A percentile compares a stretch with the other conserved stretches of the same genome.
Evolutionary conservation across 164 flowering plant genomes (phyloP).

Genomic region (Sedum album): DNA sequence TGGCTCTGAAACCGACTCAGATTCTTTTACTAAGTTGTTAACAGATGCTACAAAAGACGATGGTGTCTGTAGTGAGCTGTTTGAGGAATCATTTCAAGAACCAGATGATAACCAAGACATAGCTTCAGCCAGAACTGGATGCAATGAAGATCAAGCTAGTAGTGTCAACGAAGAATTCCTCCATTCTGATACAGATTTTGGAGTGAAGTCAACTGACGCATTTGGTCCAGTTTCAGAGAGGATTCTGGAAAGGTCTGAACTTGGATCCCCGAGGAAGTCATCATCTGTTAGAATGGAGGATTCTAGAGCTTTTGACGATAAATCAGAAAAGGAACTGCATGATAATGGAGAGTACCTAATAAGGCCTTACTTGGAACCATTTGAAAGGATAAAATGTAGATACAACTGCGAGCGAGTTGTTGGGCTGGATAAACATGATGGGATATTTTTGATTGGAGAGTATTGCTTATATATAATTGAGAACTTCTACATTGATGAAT

Average conservation of each 20-base stretch:
- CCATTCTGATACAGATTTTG: slow-evolving; percentile 81
- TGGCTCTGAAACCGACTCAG: slow-evolving; percentile 52
- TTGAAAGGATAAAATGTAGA: slow-evolving; percentile 74
- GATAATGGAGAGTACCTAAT: slow-evolving; percentile 95
- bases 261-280: slow-evolving; percentile 70
- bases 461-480: slow-evolving; percentile 82
- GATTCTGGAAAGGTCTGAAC: slow-evolving; percentile 51
- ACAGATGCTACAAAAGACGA: slow-evolving; percentile 34
- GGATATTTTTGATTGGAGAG: slow-evolving; percentile 92
- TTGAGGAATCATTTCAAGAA: slow-evolving; percentile 45
- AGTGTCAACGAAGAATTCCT: slow-evolving; percentile 85
- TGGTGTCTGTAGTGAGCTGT: slow-evolving; percentile 37
- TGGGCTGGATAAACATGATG: slow-evolving; percentile 99
- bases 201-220: slow-evolving; percentile 61
- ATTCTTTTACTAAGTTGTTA: slow-evolving; percentile 44
- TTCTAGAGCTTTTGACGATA: slow-evolving; percentile 42
- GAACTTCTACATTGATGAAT: slow-evolving; percentile 83
- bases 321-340: slow-evolving; percentile 63
- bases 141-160: slow-evolving; percentile 80
- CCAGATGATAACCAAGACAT: slow-evolving; percentile 45
- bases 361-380: slow-evolving; percentile 87
- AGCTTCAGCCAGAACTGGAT: slow-evolving; percentile 43
- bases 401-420: slow-evolving; percentile 96
- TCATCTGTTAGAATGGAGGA: slow-evolving; percentile 60
- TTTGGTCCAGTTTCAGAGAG: slow-evolving; percentile 62